These are phyloP conservation scores for Aspergillus leporis DNA, from an alignment of 495 filamentous ascomycete genomes.

Conservation along the genomic window DNA sequence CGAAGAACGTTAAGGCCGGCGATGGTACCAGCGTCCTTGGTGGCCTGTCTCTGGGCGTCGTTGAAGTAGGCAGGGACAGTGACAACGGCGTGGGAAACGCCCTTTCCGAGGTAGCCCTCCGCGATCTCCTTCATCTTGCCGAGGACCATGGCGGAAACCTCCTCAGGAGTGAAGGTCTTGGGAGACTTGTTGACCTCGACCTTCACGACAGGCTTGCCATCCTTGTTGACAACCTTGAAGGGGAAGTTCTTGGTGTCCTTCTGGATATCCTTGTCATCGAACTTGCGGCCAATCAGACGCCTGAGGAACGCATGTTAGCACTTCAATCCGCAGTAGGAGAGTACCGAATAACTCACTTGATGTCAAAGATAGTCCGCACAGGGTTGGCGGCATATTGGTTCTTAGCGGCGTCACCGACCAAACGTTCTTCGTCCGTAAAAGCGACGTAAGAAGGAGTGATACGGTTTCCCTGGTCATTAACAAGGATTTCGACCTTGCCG, in stretches of 20 bases:
- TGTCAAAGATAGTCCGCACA: conserved; percentile 81
- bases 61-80: conserved; percentile 99
- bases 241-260: conserved; percentile 87
- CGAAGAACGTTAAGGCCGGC: conserved; percentile 95
- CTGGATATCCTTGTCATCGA: conserved; percentile 81
- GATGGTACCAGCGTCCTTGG: conserved; percentile 95
- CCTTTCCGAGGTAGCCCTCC: conserved; percentile 89
- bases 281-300: conserved; percentile 90
- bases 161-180: conserved; percentile 83
- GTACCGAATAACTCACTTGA: conserved; percentile 66
- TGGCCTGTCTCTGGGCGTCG: conserved; percentile 96
- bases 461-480: conserved; percentile 98
- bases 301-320: conserved; percentile 44
- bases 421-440: conserved; percentile 94
- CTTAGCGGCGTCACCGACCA: conserved; percentile 99
- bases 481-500: conserved; percentile 96
- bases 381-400: conserved; percentile 98
- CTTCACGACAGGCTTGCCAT: conserved; percentile 78
- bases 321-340: conserved; percentile 4
- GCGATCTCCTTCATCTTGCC: conserved; percentile 98
- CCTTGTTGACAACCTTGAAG: conserved; percentile 79
- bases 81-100: conserved; percentile 94
- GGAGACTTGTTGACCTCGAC: conserved; percentile 72
- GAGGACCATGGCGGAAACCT: conserved; percentile 84
- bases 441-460: conserved; percentile 99